These are phyloP conservation scores for Colletotrichum sidae DNA, from an alignment of 2,329 filamentous ascomycete genomes.

Conservation along the genomic window DNA sequence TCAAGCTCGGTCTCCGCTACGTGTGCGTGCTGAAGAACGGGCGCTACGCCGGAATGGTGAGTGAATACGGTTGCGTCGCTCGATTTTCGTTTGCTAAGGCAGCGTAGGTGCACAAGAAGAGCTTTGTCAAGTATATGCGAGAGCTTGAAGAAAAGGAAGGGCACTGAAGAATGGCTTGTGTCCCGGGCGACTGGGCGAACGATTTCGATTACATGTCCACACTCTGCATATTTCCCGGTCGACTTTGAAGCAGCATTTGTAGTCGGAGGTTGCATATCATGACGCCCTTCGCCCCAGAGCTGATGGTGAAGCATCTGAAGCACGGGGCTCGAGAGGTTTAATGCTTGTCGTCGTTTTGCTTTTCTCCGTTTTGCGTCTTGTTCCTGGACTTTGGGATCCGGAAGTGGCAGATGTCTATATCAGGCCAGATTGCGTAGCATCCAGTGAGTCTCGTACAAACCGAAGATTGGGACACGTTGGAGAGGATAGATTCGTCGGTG, in stretches of 20 bases:
- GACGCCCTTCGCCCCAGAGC: background rate
- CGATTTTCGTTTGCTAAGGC: constrained; percentile 23
- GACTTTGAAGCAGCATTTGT: too few relatives aligned
- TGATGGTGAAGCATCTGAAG: constrained; percentile 1
- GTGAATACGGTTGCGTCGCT: constrained; percentile 43
- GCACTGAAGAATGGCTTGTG: background rate
- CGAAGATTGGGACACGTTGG: background rate
- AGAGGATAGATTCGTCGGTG: constrained; percentile 12
- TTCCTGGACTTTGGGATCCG: background rate
- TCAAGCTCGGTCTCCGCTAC: constrained; percentile 91
- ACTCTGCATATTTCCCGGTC: background rate
- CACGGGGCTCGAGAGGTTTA: constrained; percentile 8
- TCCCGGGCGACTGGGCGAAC: too few relatives aligned
- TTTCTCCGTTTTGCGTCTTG: background rate
- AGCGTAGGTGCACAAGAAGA: constrained; percentile 87
- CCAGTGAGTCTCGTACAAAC: background rate
- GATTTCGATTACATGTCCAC: background rate
- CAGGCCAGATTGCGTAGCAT: constrained; percentile 22
- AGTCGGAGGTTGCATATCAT: constrained; percentile 3
- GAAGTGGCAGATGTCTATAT: constrained; percentile 3
- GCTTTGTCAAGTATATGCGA: constrained; percentile 93
- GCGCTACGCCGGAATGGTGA: constrained; percentile 87
- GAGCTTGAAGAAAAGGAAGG: constrained; percentile 73
- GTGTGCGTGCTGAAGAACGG: constrained; percentile 90
- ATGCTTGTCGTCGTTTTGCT: background rate